phyloP scores from a whole-genome alignment of 371 early-diverging fungal genomes.

The Haplosporangium sp. region DNA sequence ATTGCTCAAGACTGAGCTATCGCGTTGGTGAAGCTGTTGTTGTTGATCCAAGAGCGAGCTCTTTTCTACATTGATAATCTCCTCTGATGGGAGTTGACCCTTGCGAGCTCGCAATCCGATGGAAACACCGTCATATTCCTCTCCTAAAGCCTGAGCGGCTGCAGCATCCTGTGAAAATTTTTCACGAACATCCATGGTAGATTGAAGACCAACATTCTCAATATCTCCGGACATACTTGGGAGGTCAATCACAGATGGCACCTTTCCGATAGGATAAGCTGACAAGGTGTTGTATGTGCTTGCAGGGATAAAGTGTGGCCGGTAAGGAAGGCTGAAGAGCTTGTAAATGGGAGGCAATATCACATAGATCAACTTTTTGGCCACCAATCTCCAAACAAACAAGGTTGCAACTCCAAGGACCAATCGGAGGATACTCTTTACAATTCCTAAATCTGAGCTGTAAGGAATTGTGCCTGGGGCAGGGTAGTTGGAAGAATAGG shows the following conservation, averaged over 20 bases:
- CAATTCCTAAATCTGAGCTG: conserved; percentile 51
- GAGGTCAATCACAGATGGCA: conserved; percentile 73
- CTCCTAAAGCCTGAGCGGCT: conserved; percentile 35
- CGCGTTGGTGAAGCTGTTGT: conserved; percentile 24
- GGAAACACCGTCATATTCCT: conserved; percentile 23
- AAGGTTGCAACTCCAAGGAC: conserved; percentile 66
- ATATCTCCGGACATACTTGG: conserved; percentile 62
- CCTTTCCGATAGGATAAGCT: conserved; percentile 69
- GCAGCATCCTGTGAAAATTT: conserved; percentile 57
- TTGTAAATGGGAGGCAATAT: conserved; percentile 73
- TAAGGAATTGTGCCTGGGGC: conserved; percentile 58
- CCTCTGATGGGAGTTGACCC: conserved; percentile 25
- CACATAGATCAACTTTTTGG: conserved; percentile 69
- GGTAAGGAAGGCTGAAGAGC: conserved; percentile 70
- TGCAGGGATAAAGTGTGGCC: conserved; percentile 55
- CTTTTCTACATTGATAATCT: conserved; percentile 20
- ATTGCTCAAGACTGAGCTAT: conserved; percentile 37
- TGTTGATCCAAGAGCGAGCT: conserved; percentile 9
- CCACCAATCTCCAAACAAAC: conserved; percentile 72
- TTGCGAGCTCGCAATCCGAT: conserved; percentile 59
- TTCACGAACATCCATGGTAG: conserved; percentile 69
- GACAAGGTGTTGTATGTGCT: conserved; percentile 71
- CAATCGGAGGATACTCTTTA: conserved; percentile 59
- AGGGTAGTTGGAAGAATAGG: conserved; percentile 56
- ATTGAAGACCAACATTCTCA: conserved; percentile 66